Evolutionary conservation across 2,329 filamentous ascomycete species (phyloP).

Genomic region (Aspergillus sp.): DNA sequence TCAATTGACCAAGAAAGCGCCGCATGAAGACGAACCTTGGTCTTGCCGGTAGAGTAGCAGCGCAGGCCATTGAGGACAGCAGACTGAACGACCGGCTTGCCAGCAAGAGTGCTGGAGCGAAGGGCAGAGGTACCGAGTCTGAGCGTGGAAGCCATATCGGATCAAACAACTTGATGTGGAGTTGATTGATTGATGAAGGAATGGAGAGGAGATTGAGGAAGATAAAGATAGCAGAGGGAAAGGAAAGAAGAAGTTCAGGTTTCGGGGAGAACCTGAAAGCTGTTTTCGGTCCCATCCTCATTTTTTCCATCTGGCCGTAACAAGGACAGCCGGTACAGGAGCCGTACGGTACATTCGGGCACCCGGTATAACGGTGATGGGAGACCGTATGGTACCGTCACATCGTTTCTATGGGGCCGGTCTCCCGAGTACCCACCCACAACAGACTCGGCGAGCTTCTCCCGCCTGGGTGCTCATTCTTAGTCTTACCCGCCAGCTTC

Average conservation of each 20-base stretch:
- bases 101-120: slow-evolving; percentile 69
- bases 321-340: slow-evolving; percentile 32
- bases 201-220: slow-evolving; percentile 30
- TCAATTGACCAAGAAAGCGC: slow-evolving; percentile 26
- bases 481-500: slow-evolving; percentile 17
- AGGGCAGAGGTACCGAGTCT: slow-evolving; percentile 80
- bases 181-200: slow-evolving; percentile 35
- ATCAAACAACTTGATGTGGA: slow-evolving; percentile 33
- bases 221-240: slow-evolving; percentile 34
- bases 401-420: slow-evolving; percentile 22
- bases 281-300: slow-evolving; percentile 28
- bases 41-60: slow-evolving; percentile 86
- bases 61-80: slow-evolving; percentile 79
- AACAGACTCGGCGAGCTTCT: slow-evolving; percentile 8
- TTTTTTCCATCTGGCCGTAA: slow-evolving; percentile 36
- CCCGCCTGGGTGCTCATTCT: background rate
- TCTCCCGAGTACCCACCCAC: slow-evolving; percentile 21
- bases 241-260: slow-evolving; percentile 22
- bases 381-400: slow-evolving; percentile 27
- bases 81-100: slow-evolving; percentile 66
- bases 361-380: slow-evolving; percentile 12
- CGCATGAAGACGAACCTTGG: slow-evolving; percentile 60
- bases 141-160: slow-evolving; percentile 78
- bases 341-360: slow-evolving; percentile 21
- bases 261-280: slow-evolving; percentile 26